phyloP scores from a whole-genome alignment of 225 moss, liverwort and hornwort genomes.

The Pseudoscleropodium purum region DNA sequence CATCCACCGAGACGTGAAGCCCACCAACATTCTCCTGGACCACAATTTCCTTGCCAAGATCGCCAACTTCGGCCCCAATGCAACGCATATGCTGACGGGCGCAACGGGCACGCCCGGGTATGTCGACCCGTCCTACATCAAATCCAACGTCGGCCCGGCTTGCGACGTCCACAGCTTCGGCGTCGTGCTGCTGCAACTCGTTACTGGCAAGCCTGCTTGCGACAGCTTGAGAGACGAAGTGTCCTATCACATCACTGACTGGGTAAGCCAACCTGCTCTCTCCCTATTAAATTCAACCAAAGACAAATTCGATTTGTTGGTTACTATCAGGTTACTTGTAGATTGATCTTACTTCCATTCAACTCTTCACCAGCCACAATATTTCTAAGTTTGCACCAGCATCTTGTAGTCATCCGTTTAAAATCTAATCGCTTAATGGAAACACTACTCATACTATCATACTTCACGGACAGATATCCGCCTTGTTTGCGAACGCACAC shows the following conservation, averaged over 20 bases:
- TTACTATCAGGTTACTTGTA: background rate
- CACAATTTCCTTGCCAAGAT: slow-evolving; percentile 50
- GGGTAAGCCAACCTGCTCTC: slow-evolving; percentile 25
- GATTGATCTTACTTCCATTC: background rate
- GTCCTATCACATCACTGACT: slow-evolving; percentile 51
- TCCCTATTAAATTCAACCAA: background rate
- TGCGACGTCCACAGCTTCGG: slow-evolving; percentile 80
- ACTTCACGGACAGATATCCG: background rate
- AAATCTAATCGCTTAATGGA: background rate
- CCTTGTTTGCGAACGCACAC: background rate
- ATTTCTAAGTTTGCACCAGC: background rate
- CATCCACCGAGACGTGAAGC: slow-evolving; percentile 63
- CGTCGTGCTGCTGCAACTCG: slow-evolving; percentile 71
- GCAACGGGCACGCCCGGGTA: slow-evolving; percentile 75
- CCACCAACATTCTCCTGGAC: slow-evolving; percentile 55
- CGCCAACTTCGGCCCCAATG: slow-evolving; percentile 52
- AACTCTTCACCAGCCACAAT: background rate
- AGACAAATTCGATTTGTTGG: background rate
- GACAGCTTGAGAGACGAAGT: slow-evolving; percentile 47
- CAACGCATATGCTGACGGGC: slow-evolving; percentile 56
- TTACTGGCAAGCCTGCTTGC: slow-evolving; percentile 67
- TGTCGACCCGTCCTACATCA: slow-evolving; percentile 55
- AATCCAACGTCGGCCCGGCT: slow-evolving; percentile 40
- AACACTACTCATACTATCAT: background rate
- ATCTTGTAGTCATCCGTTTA: background rate